Conservation (phyloP, 2,329 filamentous ascomycete genomes). For the Fusarium euwallaceae region DNA sequence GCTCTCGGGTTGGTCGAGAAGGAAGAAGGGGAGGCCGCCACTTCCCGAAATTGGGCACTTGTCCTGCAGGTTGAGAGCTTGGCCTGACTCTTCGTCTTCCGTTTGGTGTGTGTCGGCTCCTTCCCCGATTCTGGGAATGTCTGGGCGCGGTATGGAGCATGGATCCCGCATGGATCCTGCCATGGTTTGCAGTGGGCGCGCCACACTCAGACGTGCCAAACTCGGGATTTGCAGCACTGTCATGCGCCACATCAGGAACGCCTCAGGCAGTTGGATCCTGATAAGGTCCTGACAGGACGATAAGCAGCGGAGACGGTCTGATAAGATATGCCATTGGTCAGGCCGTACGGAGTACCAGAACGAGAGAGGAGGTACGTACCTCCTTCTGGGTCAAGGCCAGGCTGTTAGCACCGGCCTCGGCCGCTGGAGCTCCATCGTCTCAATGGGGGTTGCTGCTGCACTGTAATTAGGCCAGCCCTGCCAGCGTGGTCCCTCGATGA, state of each 20-base stretch:
- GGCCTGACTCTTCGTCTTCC: constrained; percentile 10
- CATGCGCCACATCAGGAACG: constrained; percentile 20
- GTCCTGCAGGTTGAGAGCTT: constrained; percentile 29
- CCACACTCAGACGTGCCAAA: neutral
- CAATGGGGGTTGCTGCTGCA: neutral
- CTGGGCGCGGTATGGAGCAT: constrained; percentile 6
- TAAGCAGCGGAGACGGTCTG: neutral
- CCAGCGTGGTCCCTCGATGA: constrained; percentile 10
- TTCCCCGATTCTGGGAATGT: constrained; percentile 26
- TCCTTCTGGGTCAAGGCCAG: neutral
- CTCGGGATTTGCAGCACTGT: neutral
- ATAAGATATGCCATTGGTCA: constrained; percentile 5
- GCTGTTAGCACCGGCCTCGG: neutral
- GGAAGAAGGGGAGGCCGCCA: constrained; percentile 27
- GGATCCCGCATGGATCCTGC: neutral
- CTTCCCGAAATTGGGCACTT: constrained; percentile 27
- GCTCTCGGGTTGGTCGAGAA: constrained; percentile 18
- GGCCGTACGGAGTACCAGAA: neutral
- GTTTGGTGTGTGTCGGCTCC: constrained; percentile 6
- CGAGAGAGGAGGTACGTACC: constrained; percentile 6
- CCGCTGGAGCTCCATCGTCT: neutral
- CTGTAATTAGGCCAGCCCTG: constrained; percentile 8
- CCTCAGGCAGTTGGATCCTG: constrained; percentile 18
- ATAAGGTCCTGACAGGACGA: constrained; percentile 6
- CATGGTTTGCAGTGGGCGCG: neutral